Evolutionary conservation across 805 yeast genomes (phyloP).

Genomic region (Saccharomycopsis oosterbeekiorum): DNA sequence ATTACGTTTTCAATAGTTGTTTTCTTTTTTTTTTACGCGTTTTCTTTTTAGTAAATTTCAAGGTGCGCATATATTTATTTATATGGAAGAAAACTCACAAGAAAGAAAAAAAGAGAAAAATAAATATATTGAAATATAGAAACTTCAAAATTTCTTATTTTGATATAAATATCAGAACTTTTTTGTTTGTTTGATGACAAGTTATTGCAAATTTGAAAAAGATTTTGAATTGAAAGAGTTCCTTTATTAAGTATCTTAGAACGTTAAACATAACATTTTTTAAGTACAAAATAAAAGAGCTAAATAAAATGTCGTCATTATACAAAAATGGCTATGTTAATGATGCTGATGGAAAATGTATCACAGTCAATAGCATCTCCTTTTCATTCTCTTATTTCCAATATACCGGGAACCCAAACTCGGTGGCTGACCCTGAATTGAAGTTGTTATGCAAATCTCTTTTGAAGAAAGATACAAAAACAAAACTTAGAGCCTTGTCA

Average conservation of each 20-base stretch:
- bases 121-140: background rate
- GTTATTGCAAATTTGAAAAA: too few species aligned
- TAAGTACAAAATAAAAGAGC: background rate
- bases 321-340: background rate
- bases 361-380: constrained; percentile 1
- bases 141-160: background rate
- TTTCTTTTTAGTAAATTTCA: too few species aligned
- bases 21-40: too few species aligned
- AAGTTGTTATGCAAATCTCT: constrained; percentile 11
- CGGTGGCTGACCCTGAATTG: constrained; percentile 2
- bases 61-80: background rate
- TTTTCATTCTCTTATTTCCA: constrained; percentile 10
- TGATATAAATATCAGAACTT: background rate
- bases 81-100: too few species aligned
- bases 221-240: too few species aligned
- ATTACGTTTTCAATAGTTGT: too few species aligned
- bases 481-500: constrained; percentile 13
- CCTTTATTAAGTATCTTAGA: too few species aligned
- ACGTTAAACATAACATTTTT: background rate
- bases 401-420: constrained; percentile 1
- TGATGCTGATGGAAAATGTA: background rate
- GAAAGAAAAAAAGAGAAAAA: background rate
- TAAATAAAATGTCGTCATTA: background rate
- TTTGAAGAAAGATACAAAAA: constrained; percentile 9
- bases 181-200: background rate